Evolutionary conservation across 768 basidiomycete genomes (phyloP), one percentile per base, ranked within the genome.

Genomic region (Chalciporus chontae): DNA sequence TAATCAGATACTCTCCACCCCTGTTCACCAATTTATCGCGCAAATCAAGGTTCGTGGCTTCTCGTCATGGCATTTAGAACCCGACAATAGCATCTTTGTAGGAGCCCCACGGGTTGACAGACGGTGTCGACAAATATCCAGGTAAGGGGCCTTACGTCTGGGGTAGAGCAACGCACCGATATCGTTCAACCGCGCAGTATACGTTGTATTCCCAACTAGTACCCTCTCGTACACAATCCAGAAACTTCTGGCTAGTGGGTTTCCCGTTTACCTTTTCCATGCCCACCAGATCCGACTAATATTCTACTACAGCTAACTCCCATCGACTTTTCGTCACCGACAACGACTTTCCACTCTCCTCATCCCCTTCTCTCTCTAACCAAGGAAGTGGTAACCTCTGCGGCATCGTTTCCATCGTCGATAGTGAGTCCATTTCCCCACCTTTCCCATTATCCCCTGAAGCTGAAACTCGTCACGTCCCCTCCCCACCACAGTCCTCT

Each of bases 321-420:
- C 89, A 90, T 60, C 79, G 90, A 24, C 74, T 92, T 10, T 91
- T 92, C 61, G 80, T 91, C 18, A 85, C 83, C 2, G 77, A 79
- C 46, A 58, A 57, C 34, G 87, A 90, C 45, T 73, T 77, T 8
- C 53, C 69, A 2, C 69, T 70, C 43, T 68, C 79, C 14, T 69
- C 76, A 2, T 81, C 84, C 1, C 79, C 81, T 2, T 58, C 77
- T 9, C 54, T 73, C 48, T 67, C 77, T 19, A 63, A 40, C 27
- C 0, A 19, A 0, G 78, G 38, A 59, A 69, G 48, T 50, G 65
- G 76, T 5, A 76, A 77, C 38, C 72, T 87, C 7, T 81, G 76
- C 8, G 90, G 90, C 13, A 77, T 92, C n/a, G 84, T 90, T 9
- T 90, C 90, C 13, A 77, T 87, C 51, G 87, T 89, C 19, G 90